A percentile compares a stretch with the other conserved stretches of the same genome.
phyloP scores from a whole-genome alignment of 805 yeast species.

The Ogataea nakhonphanomensis region DNA sequence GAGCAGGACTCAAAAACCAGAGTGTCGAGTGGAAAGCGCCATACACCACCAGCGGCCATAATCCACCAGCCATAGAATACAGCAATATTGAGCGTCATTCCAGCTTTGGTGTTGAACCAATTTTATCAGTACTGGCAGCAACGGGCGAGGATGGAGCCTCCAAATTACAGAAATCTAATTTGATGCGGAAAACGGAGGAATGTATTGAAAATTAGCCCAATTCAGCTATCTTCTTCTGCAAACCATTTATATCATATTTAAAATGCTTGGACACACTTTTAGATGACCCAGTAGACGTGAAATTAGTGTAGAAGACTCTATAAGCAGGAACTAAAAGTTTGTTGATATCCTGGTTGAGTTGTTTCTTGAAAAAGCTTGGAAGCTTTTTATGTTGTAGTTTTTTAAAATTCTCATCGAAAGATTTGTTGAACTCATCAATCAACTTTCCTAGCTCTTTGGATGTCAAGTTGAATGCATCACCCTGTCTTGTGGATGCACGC shows the following conservation, averaged over 20 bases:
- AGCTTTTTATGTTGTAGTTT: slow-evolving; percentile 52
- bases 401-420: slow-evolving; percentile 72
- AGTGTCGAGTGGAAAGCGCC: slow-evolving; percentile 5
- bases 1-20: not conserved
- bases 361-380: slow-evolving; percentile 45
- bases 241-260: slow-evolving; percentile 52
- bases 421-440: slow-evolving; percentile 62
- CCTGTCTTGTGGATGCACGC: slow-evolving; percentile 70
- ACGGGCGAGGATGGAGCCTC: not conserved
- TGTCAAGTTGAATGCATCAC: slow-evolving; percentile 44
- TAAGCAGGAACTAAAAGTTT: slow-evolving; percentile 75
- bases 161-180: slow-evolving; percentile 4
- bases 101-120: slow-evolving; percentile 31
- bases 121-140: slow-evolving; percentile 18
- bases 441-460: slow-evolving; percentile 78
- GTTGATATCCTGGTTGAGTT: slow-evolving; percentile 67
- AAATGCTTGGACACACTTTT: slow-evolving; percentile 70
- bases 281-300: slow-evolving; percentile 64
- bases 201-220: slow-evolving; percentile 16
- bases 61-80: not conserved
- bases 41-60: not conserved
- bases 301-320: slow-evolving; percentile 78
- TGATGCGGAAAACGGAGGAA: slow-evolving; percentile 9
- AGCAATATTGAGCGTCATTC: slow-evolving; percentile 10
- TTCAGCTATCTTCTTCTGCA: slow-evolving; percentile 33